A percentile compares a stretch with the other conserved stretches of the same genome.
These are phyloP conservation scores for Acacia concinna DNA, from an alignment of 331 rosid species.

Conservation along the genomic window DNA sequence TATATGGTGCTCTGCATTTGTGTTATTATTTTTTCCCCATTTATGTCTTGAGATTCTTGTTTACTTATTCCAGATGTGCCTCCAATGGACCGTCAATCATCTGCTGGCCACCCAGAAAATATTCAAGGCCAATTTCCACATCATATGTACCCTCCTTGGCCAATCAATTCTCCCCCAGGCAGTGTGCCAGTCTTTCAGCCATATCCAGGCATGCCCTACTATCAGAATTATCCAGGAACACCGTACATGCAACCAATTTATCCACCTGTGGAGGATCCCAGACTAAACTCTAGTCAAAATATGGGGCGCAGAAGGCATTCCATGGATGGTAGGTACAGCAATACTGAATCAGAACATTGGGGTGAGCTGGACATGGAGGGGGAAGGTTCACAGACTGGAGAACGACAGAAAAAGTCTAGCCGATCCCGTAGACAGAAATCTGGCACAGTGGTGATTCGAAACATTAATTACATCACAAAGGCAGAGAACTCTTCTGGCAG, in stretches of 20 bases:
- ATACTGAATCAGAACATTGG: constrained; percentile 61
- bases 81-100: constrained; percentile 57
- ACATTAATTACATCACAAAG: constrained; percentile 86
- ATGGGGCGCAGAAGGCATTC: constrained; percentile 75
- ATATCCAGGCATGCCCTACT: constrained; percentile 95
- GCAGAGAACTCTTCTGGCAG: constrained; percentile 62
- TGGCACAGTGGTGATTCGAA: constrained; percentile 88
- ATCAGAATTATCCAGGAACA: constrained; percentile 75
- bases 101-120: constrained; percentile 64
- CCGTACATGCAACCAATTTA: constrained; percentile 77
- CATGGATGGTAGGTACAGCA: constrained; percentile 67
- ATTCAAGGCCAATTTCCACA: constrained; percentile 86
- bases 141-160: constrained; percentile 92
- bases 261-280: constrained; percentile 69
- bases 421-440: constrained; percentile 69
- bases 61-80: constrained; percentile 59
- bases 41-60: constrained; percentile 31
- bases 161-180: constrained; percentile 85
- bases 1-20: constrained; percentile 12
- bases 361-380: constrained; percentile 54
- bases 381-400: constrained; percentile 54
- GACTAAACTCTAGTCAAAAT: constrained; percentile 52
- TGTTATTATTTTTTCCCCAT: constrained; percentile 14
- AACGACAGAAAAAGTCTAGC: constrained; percentile 55
- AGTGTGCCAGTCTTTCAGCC: constrained; percentile 72